Base-by-base conservation (phyloP, 2,329 filamentous ascomycete genomes). In the Fusarium sp. region DNA sequence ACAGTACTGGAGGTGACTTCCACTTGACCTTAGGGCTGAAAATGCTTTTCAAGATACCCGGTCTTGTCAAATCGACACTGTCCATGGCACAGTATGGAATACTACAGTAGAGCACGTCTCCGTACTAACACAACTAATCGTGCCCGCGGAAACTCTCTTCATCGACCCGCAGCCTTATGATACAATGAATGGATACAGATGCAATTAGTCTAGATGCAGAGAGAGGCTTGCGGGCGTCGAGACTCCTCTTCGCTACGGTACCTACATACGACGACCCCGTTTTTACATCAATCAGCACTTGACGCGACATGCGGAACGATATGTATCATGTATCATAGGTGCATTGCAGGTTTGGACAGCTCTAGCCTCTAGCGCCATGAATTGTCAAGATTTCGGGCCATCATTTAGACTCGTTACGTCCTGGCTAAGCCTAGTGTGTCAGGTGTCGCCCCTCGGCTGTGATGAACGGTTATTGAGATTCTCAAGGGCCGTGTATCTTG, bases 21-120 rank as follows among this genome's bases (percentile, higher is more conserved):
- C 34, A 54, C 67, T 63, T 54, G 62, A 55, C 55, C 61, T 70
- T 70, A 70, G 67, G 67, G 67, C 67, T 70, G 67, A 70, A 55
- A 53, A 55, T 44, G 49, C 67, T 63, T 63, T 54, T 44, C 18
- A 24, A 58, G 51, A 54, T 56, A 51, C 22, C 32, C 27, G 44
- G 48, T 25, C 47, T 49, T 57, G 29, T n/a, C 32, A 20, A 56
- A 65, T 64, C 59, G 58, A 47, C 54, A 68, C 67, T 71, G 67
- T 70, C 47, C 40, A 46, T 20, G 47, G 20, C 27, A 15, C 48
- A 12, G 22, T 52, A 41, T 34, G 9, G 49, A 38, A 38, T 38
- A n/a, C 18, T 41, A 52, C 48, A 22, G 22, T n/a, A 27, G 32
- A n/a, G 49, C 32, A 52, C 18, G 49, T 41, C 38, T 52, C 49